Conservation (phyloP, 2,329 filamentous ascomycete species). For the Claviceps monticola region DNA sequence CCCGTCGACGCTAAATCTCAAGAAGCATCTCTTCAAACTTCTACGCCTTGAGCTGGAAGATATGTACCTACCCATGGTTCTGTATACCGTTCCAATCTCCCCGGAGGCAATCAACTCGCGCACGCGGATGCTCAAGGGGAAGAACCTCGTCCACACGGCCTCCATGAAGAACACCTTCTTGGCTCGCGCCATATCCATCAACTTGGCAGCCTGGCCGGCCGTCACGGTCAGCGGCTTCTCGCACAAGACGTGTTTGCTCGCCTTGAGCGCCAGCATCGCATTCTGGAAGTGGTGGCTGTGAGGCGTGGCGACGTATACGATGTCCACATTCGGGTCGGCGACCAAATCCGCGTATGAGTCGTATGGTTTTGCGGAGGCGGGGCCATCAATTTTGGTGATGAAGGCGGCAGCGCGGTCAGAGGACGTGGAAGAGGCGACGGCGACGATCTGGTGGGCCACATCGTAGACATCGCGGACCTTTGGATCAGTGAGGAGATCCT, state of each 20-base stretch:
- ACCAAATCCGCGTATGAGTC: constrained; percentile 74
- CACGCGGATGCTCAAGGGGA: constrained; percentile 67
- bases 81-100: constrained; percentile 46
- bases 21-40: too few relatives aligned
- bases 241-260: constrained; percentile 78
- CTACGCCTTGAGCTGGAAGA: background rate
- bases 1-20: too few relatives aligned
- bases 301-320: constrained; percentile 79
- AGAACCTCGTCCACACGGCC: constrained; percentile 81
- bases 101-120: constrained; percentile 47
- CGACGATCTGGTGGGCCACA: constrained; percentile 62
- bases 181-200: constrained; percentile 56
- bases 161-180: constrained; percentile 73
- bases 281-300: constrained; percentile 93
- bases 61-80: constrained; percentile 38
- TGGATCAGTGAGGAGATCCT: constrained; percentile 67
- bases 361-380: constrained; percentile 55
- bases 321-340: constrained; percentile 63
- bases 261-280: constrained; percentile 67
- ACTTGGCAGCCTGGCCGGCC: constrained; percentile 57
- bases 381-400: constrained; percentile 56
- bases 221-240: constrained; percentile 86
- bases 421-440: constrained; percentile 67
- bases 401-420: constrained; percentile 57
- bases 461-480: constrained; percentile 54